Evolutionary conservation across 2,329 filamentous ascomycete genomes (phyloP), one percentile per base, ranked within the genome.

Genomic region (Tolypocladium nubicola): DNA sequence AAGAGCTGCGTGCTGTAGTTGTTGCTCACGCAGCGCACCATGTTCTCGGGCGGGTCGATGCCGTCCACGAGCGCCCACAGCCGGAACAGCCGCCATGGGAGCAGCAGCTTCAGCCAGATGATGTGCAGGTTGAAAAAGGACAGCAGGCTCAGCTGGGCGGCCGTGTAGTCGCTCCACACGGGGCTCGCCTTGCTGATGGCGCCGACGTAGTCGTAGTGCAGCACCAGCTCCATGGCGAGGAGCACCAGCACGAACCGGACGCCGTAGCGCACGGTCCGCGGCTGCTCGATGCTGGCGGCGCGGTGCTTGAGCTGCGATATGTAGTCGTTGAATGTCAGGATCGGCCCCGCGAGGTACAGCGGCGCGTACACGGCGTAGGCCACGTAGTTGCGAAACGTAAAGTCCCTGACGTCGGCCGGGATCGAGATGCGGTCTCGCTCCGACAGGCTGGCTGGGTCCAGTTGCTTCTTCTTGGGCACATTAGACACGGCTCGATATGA

Each of bases 311-410:
- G 79, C 70, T 99, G 94, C 0, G 89, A 88, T 61, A 97, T 86
- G 76, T 94, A 99, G 76, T 99, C 95, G 73, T 99, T 99, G 77
- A 97, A 99, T 14, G 92, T 97, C 60, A 99, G 71, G 66, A 99
- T 96, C 1, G 94, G 94, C 0, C 94, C 94, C 0, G 92, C 84
- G 38, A 99, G 81, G 71, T 97, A 99, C 1, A 99, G 81, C 0
- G 94, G 94, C 2, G 91, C 90, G 69, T 99, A 99, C 58, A 97
- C 82, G 43, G 86, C 77, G 70, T 97, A 99, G 50, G 89, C 91
- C 52, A 97, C 69, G 71, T 96, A 97, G 73, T 95, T 96, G 62
- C 87, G 84, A 73, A 94, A 90, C 30, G 76, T 84, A 68, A 84
- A 99, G 67, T 95, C 88, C 35, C 75, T 71, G 0, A 81, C 71